phyloP scores from a whole-genome alignment of 768 basidiomycete genomes.

The Kwoniella dendrophila region DNA sequence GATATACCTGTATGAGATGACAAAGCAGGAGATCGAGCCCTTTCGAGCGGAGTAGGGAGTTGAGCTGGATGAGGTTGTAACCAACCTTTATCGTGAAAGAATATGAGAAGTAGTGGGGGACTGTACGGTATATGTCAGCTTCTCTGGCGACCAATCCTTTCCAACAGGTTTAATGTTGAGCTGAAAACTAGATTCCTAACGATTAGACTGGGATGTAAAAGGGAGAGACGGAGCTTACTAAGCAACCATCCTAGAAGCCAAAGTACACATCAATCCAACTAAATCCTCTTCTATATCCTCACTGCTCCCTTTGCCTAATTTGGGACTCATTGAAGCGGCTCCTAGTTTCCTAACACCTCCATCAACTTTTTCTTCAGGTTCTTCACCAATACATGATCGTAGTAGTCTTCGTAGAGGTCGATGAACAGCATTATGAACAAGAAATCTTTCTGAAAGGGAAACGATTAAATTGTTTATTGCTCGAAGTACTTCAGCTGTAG shows the following conservation, averaged over 20 bases:
- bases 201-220: not conserved
- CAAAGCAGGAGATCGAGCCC: constrained; percentile 63
- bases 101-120: constrained; percentile 78
- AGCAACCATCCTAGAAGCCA: constrained; percentile 88
- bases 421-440: constrained; percentile 88
- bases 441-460: constrained; percentile 86
- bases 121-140: constrained; percentile 62
- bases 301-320: constrained; percentile 16
- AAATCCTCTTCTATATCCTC: constrained; percentile 61
- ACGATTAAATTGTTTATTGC: constrained; percentile 89
- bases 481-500: constrained; percentile 72
- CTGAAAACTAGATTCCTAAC: too few species aligned
- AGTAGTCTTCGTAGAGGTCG: constrained; percentile 81
- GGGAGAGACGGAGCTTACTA: constrained; percentile 28
- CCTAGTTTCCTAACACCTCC: constrained; percentile 74
- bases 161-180: too few species aligned
- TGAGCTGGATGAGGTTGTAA: constrained; percentile 24
- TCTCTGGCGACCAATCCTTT: too few species aligned
- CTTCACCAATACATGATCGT: constrained; percentile 86
- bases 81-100: constrained; percentile 92
- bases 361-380: constrained; percentile 82
- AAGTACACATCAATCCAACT: constrained; percentile 85
- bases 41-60: constrained; percentile 17
- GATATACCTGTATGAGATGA: constrained; percentile 67
- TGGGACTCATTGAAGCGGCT: constrained; percentile 62